Evolutionary conservation across 2,329 filamentous ascomycete species (phyloP).

Genomic region (Pseudocercospora eumusae): DNA sequence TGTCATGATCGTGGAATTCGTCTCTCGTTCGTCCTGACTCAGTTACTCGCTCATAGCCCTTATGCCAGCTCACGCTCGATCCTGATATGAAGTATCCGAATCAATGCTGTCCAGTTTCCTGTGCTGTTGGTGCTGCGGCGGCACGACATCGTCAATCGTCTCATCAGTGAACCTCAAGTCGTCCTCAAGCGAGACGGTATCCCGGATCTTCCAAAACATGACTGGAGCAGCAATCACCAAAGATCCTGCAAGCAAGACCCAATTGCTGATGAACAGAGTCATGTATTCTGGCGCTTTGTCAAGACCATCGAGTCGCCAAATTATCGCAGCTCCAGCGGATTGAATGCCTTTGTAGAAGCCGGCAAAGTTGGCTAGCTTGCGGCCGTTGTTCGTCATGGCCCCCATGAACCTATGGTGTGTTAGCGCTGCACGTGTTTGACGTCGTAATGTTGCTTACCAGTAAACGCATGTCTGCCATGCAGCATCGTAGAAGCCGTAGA

Average conservation of each 20-base stretch:
- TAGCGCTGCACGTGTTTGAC: not conserved
- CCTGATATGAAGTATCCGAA: conserved; percentile 2
- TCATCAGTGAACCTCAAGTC: conserved; percentile 87
- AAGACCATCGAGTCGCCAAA: conserved; percentile 66
- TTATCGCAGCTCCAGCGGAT: conserved; percentile 78
- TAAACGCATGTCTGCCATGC: conserved; percentile 88
- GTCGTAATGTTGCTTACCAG: conserved; percentile 55
- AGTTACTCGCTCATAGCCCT: not conserved
- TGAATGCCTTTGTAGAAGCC: conserved; percentile 89
- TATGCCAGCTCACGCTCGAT: not conserved
- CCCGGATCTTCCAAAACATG: conserved; percentile 74
- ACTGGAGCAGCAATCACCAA: conserved; percentile 76
- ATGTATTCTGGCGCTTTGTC: conserved; percentile 60
- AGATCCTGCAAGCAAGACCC: conserved; percentile 71
- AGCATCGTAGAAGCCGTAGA: conserved; percentile 85
- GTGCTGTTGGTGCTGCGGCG: not conserved
- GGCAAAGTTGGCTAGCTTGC: conserved; percentile 86
- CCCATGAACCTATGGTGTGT: conserved; percentile 67
- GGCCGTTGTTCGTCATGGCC: conserved; percentile 83
- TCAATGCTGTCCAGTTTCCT: conserved; percentile 6
- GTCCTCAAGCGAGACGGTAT: conserved; percentile 72
- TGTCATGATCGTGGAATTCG: not conserved
- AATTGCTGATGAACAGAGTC: conserved; percentile 71
- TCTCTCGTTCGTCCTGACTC: not conserved
- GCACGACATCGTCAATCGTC: conserved; percentile 67